A percentile compares a stretch with the other conserved stretches of the same genome.
Conservation (phyloP, 176 grass and related monocot genomes). For the Carex scoparia region DNA sequence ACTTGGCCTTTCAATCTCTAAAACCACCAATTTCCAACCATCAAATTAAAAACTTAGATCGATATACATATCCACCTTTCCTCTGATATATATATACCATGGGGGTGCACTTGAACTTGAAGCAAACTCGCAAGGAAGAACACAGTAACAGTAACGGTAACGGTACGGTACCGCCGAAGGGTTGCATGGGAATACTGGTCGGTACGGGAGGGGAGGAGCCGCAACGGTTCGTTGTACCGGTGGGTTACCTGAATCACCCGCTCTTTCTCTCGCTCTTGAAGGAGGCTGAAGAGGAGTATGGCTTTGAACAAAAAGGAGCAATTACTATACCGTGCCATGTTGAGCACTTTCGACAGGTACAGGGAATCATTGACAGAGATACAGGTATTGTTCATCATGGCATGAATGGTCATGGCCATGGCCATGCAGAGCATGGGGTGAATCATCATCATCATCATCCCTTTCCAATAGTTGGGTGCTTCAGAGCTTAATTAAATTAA, state of each 20-base stretch:
- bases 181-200: slow-evolving; percentile 77
- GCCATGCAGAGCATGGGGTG: slow-evolving; percentile 22
- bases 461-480: slow-evolving; percentile 75
- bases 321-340: slow-evolving; percentile 92
- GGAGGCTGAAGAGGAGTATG: slow-evolving; percentile 90
- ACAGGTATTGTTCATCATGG: background rate
- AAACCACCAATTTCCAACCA: background rate
- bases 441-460: slow-evolving; percentile 23
- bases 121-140: background rate
- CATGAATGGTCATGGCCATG: background rate
- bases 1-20: slow-evolving; percentile 39
- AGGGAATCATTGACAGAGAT: slow-evolving; percentile 56
- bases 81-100: background rate
- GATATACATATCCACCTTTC: background rate
- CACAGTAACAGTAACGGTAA: background rate
- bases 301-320: slow-evolving; percentile 77
- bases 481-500: slow-evolving; percentile 36
- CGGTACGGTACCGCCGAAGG: slow-evolving; percentile 54
- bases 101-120: slow-evolving; percentile 24
- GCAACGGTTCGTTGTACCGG: slow-evolving; percentile 68
- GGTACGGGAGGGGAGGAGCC: slow-evolving; percentile 36
- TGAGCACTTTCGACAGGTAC: slow-evolving; percentile 70
- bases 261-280: slow-evolving; percentile 67
- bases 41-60: background rate
- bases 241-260: slow-evolving; percentile 73